phyloP scores from a whole-genome alignment of 1,284 basidiomycete genomes.

The Ceratobasidium sp. region DNA sequence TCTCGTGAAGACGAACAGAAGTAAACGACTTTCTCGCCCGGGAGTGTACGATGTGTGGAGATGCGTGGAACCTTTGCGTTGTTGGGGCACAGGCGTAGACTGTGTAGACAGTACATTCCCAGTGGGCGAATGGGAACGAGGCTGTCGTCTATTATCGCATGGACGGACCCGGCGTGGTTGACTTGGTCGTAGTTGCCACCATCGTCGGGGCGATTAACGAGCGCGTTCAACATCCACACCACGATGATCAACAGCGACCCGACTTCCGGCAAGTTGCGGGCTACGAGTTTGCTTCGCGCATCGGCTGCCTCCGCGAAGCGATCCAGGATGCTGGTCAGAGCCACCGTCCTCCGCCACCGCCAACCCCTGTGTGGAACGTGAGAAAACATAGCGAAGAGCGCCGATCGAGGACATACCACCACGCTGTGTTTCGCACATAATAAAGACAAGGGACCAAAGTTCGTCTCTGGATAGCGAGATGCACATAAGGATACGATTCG shows the following conservation, averaged over 20 bases:
- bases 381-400: no score
- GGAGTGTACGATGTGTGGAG: neutral
- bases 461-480: neutral
- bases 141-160: neutral
- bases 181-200: conserved; percentile 1
- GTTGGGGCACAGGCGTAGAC: neutral
- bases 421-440: no score
- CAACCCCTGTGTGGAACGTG: neutral
- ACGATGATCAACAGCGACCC: neutral
- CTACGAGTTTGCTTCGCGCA: neutral
- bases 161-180: conserved; percentile 5
- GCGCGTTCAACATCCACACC: conserved; percentile 6
- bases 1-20: neutral
- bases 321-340: neutral
- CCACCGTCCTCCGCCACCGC: neutral
- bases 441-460: no score
- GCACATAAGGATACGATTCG: conserved; percentile 7
- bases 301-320: neutral
- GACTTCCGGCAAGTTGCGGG: neutral
- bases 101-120: neutral
- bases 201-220: conserved; percentile 20
- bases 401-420: no score
- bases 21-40: neutral
- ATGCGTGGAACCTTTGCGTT: neutral
- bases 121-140: neutral